Evolutionary conservation across 1,139 yeast species (phyloP), one percentile per base, ranked within the genome.

Genomic region (Candida freyschussii): DNA sequence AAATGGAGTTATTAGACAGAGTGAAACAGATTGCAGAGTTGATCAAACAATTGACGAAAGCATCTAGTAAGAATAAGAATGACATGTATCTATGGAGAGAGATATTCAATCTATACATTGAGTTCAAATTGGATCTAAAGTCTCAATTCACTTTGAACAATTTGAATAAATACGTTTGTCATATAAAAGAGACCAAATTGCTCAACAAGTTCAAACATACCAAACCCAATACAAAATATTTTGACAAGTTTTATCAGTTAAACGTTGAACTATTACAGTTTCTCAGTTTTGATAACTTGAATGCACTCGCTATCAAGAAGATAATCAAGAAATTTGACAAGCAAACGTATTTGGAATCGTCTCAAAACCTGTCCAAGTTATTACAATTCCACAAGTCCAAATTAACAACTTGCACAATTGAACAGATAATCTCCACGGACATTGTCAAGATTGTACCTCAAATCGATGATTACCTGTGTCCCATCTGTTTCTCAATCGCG

Each of bases 41-140:
- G 65, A 71, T 77, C 29, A 64, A 65, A 25, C 85, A 77, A 51
- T 59, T 81, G 30, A 66, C 67, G 6, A 38, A 31, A 25, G 66
- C 34, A 3, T 19, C 26, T 0, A 53, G 52, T 17, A 48, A 59
- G 13, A 69, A 63, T 40, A 65, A 62, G 37, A 61, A 72, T 0
- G 89, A 80, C 47, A 60, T 80, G 56, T 78, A 77, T 48, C 64
- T 65, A n/a, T 81, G 91, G 91, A 61, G 89, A 40, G 76, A 78
- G 48, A 62, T 81, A 10, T 80, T 81, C 57, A 72, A 69, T 44
- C 58, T 72, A 16, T 81, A 79, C 47, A 64, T 80, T 31, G 87
- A 80, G 45, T 68, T 75, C 18, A 83, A 80, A 45, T 72, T 81
- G 16, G 80, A 76, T 42, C 74, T 77, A 55, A 71, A 72, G 34